Evolutionary conservation across 1,139 yeast species (phyloP).

Genomic region (Suhomyces maxii): DNA sequence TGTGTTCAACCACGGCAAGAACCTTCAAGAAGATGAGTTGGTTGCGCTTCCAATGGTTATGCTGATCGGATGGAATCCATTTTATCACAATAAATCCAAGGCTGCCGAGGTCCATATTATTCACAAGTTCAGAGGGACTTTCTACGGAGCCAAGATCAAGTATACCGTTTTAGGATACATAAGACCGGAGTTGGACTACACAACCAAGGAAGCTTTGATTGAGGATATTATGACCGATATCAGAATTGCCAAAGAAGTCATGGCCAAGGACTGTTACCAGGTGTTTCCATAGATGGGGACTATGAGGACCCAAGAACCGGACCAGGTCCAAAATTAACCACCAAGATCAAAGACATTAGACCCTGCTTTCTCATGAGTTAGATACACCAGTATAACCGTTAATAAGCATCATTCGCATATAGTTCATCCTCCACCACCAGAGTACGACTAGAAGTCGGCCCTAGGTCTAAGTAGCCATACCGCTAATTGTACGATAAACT

Average conservation of each 20-base stretch:
- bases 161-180: conserved; percentile 82
- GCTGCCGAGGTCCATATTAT: conserved; percentile 88
- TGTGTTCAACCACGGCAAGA: conserved; percentile 61
- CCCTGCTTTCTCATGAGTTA: too few relatives aligned
- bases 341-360: too few relatives aligned
- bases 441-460: too few relatives aligned
- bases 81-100: conserved; percentile 72
- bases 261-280: conserved; percentile 28
- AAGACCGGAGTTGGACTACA: conserved; percentile 87
- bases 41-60: conserved; percentile 80
- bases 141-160: conserved; percentile 79
- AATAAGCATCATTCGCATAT: too few relatives aligned
- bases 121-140: conserved; percentile 63
- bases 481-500: too few relatives aligned
- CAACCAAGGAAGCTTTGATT: conserved; percentile 82
- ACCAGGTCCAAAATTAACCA: too few relatives aligned
- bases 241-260: conserved; percentile 55
- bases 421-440: too few relatives aligned
- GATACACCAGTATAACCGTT: too few relatives aligned
- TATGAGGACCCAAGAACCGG: neutral
- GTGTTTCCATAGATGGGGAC: neutral
- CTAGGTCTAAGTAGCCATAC: too few relatives aligned
- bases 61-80: conserved; percentile 97
- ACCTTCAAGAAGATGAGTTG: conserved; percentile 41
- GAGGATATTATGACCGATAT: conserved; percentile 84